Base-by-base conservation (phyloP, 441 rosid genomes). In the Populus hybrid region DNA sequence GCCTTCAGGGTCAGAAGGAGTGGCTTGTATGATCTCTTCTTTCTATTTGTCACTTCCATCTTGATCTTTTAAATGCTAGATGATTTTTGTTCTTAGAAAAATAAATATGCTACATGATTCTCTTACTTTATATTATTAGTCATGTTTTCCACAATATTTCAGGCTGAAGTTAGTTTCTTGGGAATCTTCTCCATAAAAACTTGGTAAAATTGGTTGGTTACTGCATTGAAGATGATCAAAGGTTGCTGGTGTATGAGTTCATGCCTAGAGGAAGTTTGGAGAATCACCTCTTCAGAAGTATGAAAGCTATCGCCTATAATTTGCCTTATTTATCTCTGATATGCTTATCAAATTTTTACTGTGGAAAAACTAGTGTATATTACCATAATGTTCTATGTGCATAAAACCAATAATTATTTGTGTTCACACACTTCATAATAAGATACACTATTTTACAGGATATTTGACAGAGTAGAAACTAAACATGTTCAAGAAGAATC, bases 1-100 rank as follows among this genome's bases (percentile, higher is more conserved):
- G 89, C 50, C 88, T 87, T 69, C 89, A 87, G 83, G 89, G 89
- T 74, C 89, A 87, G 68, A 85, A 87, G 76, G 89, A 87, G 76
- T 87, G 89, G 89, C 84, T 85, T 67, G 89, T 86, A 79, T 12
- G 86, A 23, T 61, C 54, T 26, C 26, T 26, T 11, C 75, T 76
- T 73, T 69, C 61, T 14, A 20, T 67, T 73, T 11, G 72, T 46
- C 8, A 36, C 40, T 73, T 26, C 12, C 42, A 67, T 70, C 63
- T 66, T 30, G 66, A 26, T 24, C 66, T 20, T 59, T 16, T 11
- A 67, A 20, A 30, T 42, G 59, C 32, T 63, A 28, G 30, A 40
- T 72, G 6, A 67, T 72, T 75, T 36, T 57, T 72, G 50, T 40
- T n/a, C 30, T 42, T 18, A 2, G 63, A 57, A 57, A 57, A 57